Base-by-base conservation (phyloP, 352 stramenopile genomes). In the Aphanomyces astaci region DNA sequence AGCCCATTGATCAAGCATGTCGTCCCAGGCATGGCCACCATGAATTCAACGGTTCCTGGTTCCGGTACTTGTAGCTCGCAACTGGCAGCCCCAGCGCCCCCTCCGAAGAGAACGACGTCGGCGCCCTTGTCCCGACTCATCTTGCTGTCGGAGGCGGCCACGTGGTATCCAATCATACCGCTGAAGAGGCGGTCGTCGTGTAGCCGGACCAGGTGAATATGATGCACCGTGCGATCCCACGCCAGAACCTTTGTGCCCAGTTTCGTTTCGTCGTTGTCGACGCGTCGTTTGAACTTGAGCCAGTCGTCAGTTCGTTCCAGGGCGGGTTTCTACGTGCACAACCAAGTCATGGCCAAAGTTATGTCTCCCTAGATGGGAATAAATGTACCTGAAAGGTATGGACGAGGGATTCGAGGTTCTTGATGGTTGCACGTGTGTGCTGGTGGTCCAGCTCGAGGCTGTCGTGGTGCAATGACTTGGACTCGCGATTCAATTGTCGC, bases 121-220 rank as follows among this genome's bases (percentile, higher is more conserved):
- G 43, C 15, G n/a, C n/a, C 22, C 3, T 13, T 22, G 22, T 48
- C 62, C 11, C 62, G 46, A 2, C 62, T 45, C 7, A 59, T 32
- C n/a, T 59, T 30, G n/a, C 11, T 59, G 43, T 62, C 62, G 27
- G 49, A n/a, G 13, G 33, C 62, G 11, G 62, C 62, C 4, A 68
- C 25, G 48, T 68, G 49, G 33, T 59, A 68, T 4, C 11, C 15
- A 43, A 68, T 43, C 17, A 60, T n/a, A 2, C 28, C 22, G 25
- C 48, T 62, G 24, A 68, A 68, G 9, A 68, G 51, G 2, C 15
- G 43, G 15, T 68, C 62, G 3, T 68, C 62, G 62, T 68, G 62
- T n/a, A 68, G 62, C 1, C 62, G 62, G 10, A 68, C 39, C 13
- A 68, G 62, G 33, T 68, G 39, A 17, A 68, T 10, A 33, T 43